Base-by-base conservation (phyloP, 495 filamentous ascomycete species). In the Entonaema liquescens region DNA sequence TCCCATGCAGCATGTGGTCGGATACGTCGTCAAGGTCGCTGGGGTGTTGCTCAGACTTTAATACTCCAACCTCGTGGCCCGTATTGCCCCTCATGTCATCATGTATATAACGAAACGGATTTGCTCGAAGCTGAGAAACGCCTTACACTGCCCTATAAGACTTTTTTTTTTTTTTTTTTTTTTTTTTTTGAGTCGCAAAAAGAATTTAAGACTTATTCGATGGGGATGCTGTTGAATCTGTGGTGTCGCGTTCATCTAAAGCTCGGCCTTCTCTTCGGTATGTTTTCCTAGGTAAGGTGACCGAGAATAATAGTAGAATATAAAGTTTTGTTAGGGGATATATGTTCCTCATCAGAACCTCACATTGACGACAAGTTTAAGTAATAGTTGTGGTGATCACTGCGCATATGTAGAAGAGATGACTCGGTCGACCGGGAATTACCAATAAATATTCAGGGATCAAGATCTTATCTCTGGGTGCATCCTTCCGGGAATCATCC, bases 351-450 rank as follows among this genome's bases (percentile, higher is more conserved):
- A 23, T 23, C 19, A 13, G 2, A 47, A 5, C 19, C 9, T 47
- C 42, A 23, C 42, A 12, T 47, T 47, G 42, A 23, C 42, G 17
- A 47, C 21, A 23, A 11, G 3, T 21, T 47, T 23, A 11, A 21
- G 42, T 47, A 47, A 47, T 47, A 12, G 9, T 21, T 23, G 42
- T 47, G 42, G 19, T 23, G 17, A 47, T 47, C 42, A 3, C 9
- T 47, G 6, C 12, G 13, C 13, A 15, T 23, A 47, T 9, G 9
- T 23, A 23, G 42, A 9, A 29, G 35, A 42, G 40, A 28, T 59
- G 61, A 68, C 53, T 62, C 53, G 65, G 31, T 57, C 52, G 13
- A 25, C 23, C 42, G 50, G 65, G 54, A 47, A 47, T 47, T 47
- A 21, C 42, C 42, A 23, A 23, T 11, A 7, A 47, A 23, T 5